These are phyloP conservation scores for Vigna mungo DNA, from an alignment of 306 rosid genomes.

Conservation along the genomic window DNA sequence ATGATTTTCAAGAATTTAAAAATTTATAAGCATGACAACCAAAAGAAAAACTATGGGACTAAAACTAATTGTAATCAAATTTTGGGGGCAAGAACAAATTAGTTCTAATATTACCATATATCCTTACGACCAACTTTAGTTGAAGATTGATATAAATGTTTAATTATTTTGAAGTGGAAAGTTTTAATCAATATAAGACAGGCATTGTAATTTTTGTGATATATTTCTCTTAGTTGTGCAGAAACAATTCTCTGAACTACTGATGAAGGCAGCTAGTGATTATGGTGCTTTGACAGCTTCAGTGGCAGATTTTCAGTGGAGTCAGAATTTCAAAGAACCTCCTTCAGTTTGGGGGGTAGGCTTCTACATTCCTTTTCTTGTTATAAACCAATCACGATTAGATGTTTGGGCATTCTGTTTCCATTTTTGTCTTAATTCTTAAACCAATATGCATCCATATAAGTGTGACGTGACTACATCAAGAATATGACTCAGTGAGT, in stretches of 20 bases:
- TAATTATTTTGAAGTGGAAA: constrained; percentile 4
- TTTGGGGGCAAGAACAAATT: constrained; percentile 17
- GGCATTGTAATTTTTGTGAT: constrained; percentile 37
- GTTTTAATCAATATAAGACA: constrained; percentile 16
- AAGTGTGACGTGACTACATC: constrained; percentile 19
- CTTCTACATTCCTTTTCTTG: constrained; percentile 43
- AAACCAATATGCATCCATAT: constrained; percentile 16
- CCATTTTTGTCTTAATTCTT: background rate
- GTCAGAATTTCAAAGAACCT: constrained; percentile 95
- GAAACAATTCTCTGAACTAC: constrained; percentile 94
- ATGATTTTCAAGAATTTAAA: background rate
- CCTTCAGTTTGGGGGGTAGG: constrained; percentile 99
- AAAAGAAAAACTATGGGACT: background rate
- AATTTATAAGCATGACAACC: background rate
- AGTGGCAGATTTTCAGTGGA: constrained; percentile 97
- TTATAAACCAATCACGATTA: constrained; percentile 28
- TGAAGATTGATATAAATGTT: constrained; percentile 25
- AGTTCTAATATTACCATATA: constrained; percentile 5
- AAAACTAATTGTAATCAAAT: background rate
- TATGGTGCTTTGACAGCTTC: constrained; percentile 96
- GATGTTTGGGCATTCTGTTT: constrained; percentile 16
- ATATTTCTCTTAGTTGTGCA: constrained; percentile 55
- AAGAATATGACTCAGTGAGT: constrained; percentile 7
- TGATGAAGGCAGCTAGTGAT: constrained; percentile 98
- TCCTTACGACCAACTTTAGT: background rate